Evolutionary conservation across 495 filamentous ascomycete species (phyloP).

Genomic region (Penicillium cosmopolitanum): DNA sequence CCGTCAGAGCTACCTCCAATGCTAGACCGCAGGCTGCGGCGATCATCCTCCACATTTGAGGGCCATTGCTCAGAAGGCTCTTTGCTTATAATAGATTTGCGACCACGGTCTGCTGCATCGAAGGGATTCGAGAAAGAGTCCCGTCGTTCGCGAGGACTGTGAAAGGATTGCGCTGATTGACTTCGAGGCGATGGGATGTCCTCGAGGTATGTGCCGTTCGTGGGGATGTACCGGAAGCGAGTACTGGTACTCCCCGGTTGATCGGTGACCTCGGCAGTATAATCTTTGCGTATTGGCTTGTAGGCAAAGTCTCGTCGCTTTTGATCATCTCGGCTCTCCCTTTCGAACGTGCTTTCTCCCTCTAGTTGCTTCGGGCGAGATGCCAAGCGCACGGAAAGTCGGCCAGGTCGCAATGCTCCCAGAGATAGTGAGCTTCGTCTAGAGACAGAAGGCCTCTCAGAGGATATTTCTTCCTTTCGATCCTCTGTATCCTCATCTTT

Average conservation of each 20-base stretch:
- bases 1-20: slow-evolving; percentile 11
- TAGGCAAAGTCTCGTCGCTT: slow-evolving; percentile 39
- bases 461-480: slow-evolving; percentile 8
- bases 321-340: slow-evolving; percentile 13
- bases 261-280: slow-evolving; percentile 37
- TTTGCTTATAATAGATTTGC: neutral
- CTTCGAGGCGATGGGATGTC: slow-evolving; percentile 22
- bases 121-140: slow-evolving; percentile 19
- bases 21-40: slow-evolving; percentile 16
- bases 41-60: slow-evolving; percentile 19
- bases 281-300: slow-evolving; percentile 39
- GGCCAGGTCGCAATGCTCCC: slow-evolving; percentile 30
- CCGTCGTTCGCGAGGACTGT: slow-evolving; percentile 10
- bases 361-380: slow-evolving; percentile 28
- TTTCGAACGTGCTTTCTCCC: slow-evolving; percentile 11
- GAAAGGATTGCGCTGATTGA: slow-evolving; percentile 24
- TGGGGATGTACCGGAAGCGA: slow-evolving; percentile 44
- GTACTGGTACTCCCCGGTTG: slow-evolving; percentile 15
- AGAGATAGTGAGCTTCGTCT: slow-evolving; percentile 33
- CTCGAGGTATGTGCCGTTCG: slow-evolving; percentile 29
- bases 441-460: slow-evolving; percentile 13
- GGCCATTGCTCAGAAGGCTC: neutral
- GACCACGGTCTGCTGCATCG: slow-evolving; percentile 9
- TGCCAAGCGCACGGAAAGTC: slow-evolving; percentile 39
- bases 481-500: slow-evolving; percentile 21